These are phyloP conservation scores for Tolypocladium tundrense DNA, from an alignment of 2,329 filamentous ascomycete species.

Conservation along the genomic window DNA sequence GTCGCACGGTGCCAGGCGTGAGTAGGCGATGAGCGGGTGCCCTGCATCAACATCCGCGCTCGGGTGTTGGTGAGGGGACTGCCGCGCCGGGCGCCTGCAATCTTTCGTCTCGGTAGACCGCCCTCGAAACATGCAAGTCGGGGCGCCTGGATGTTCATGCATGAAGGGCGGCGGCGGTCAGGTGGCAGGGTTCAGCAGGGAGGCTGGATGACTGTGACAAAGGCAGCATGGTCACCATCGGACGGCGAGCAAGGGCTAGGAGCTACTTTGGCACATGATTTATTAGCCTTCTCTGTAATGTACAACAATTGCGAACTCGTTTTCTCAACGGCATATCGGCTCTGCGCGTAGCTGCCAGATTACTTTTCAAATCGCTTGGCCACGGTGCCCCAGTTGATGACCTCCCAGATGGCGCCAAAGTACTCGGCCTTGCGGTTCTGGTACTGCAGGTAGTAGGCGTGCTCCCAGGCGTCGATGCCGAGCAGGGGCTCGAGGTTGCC, in stretches of 20 bases:
- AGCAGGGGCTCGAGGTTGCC: slow-evolving; percentile 74
- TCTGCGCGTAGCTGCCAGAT: neutral
- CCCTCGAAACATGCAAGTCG: neutral
- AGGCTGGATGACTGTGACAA: neutral
- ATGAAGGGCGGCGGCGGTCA: neutral
- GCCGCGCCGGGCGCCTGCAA: neutral
- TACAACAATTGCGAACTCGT: neutral
- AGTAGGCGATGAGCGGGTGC: neutral
- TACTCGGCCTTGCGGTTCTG: slow-evolving; percentile 96
- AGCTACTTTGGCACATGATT: slow-evolving; percentile 4
- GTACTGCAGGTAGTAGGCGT: slow-evolving; percentile 93
- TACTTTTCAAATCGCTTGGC: slow-evolving; percentile 59
- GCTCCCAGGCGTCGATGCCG: slow-evolving; percentile 92
- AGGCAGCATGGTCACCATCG: neutral
- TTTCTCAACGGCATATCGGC: neutral
- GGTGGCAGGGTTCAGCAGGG: neutral
- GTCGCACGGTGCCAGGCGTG: slow-evolving; percentile 17
- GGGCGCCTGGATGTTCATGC: neutral
- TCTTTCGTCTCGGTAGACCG: neutral
- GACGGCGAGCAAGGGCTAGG: neutral
- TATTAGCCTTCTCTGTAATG: neutral
- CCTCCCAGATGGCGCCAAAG: slow-evolving; percentile 88
- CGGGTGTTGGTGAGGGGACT: too few relatives aligned
- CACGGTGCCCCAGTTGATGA: slow-evolving; percentile 90
- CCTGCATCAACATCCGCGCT: neutral